Evolutionary conservation across 768 basidiomycete species (phyloP).

Genomic region (Suillus placidus): DNA sequence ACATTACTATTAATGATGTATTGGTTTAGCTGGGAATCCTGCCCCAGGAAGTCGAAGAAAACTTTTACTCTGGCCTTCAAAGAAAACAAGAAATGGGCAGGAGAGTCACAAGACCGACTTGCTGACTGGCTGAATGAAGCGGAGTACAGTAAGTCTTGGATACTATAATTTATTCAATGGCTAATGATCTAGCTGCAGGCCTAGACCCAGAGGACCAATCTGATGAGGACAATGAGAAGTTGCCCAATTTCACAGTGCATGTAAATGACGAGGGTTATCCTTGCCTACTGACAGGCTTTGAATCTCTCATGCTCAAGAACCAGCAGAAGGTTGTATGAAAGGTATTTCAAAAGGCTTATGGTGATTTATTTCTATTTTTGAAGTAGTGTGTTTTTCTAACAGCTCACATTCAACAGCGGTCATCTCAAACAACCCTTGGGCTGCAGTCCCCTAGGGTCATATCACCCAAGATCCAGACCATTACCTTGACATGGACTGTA

Average conservation of each 20-base stretch:
- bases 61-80: neutral
- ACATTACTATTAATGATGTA: neutral
- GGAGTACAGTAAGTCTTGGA: neutral
- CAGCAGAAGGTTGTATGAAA: neutral
- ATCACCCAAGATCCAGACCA: neutral
- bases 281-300: neutral
- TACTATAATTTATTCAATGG: neutral
- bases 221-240: neutral
- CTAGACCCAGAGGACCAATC: neutral
- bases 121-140: neutral
- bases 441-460: neutral
- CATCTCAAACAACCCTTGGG: neutral
- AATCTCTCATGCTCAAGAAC: slow-evolving; percentile 4
- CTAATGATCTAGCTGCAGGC: neutral
- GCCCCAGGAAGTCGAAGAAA: neutral
- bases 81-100: neutral
- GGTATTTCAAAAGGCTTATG: slow-evolving; percentile 6
- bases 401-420: neutral
- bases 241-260: neutral
- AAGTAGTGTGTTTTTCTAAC: neutral
- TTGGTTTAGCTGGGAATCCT: neutral
- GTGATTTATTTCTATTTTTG: neutral
- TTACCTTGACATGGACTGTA: neutral
- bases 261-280: neutral
- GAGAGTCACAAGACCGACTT: neutral